phyloP scores from a whole-genome alignment of 139 green algal species.

The Auxenochlorella pyrenoidosa region DNA sequence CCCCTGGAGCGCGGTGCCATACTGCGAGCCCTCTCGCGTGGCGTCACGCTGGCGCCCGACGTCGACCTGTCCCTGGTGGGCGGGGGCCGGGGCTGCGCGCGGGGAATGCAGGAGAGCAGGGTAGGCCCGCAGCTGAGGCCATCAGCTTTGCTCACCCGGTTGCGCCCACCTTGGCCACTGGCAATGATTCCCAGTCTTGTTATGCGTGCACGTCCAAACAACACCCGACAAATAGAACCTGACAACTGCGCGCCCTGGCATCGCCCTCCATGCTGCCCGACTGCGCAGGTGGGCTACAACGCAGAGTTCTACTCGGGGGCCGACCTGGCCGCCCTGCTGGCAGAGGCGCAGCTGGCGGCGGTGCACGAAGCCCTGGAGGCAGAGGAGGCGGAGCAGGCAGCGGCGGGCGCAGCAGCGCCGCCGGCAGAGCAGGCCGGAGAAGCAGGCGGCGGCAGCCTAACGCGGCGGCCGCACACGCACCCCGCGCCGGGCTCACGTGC shows the following conservation, averaged over 20 bases:
- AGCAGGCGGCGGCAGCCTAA: neutral
- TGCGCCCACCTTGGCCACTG: too few relatives aligned
- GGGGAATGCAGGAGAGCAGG: too few relatives aligned
- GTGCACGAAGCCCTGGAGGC: slow-evolving; percentile 75
- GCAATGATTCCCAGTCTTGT: too few relatives aligned
- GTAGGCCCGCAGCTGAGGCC: too few relatives aligned
- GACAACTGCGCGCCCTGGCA: too few relatives aligned
- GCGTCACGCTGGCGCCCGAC: slow-evolving; percentile 55
- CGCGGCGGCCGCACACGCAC: neutral
- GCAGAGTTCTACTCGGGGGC: slow-evolving; percentile 58
- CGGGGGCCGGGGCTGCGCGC: too few relatives aligned
- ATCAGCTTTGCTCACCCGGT: too few relatives aligned
- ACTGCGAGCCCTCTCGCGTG: slow-evolving; percentile 56
- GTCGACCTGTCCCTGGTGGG: slow-evolving; percentile 62
- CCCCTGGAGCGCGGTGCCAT: slow-evolving; percentile 55
- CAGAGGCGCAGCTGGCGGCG: slow-evolving; percentile 85
- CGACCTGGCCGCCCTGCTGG: slow-evolving; percentile 81
- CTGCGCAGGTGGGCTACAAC: slow-evolving; percentile 1
- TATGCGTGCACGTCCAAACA: too few relatives aligned
- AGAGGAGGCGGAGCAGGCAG: neutral
- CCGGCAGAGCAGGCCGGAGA: neutral
- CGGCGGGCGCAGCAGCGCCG: neutral
- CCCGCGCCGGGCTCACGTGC: neutral
- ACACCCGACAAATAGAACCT: too few relatives aligned
- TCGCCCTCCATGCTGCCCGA: neutral